Base-by-base conservation (phyloP, 306 rosid genomes). In the Quillaja saponaria region DNA sequence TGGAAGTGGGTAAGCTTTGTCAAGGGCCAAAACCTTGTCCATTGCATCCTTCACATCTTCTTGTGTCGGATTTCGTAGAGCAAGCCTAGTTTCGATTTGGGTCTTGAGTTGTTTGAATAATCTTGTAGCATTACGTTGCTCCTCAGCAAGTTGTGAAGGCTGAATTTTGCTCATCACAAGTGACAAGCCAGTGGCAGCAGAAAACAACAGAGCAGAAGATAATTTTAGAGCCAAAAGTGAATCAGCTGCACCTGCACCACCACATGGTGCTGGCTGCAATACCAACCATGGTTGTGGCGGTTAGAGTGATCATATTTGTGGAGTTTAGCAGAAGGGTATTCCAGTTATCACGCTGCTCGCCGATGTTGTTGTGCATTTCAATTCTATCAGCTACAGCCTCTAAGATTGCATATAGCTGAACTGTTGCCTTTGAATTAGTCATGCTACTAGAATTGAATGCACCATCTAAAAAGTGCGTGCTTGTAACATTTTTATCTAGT, bases 61-160 rank as follows among this genome's bases (percentile, higher is more conserved):
- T n/a, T 78, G 67, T 0, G 80, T 64, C 0, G 79, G 67, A 16
- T 47, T 59, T 1, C 84, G 76, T 0, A 64, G 35, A 0, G 75
- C 51, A 0, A 90, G 62, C 50, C 34, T 9, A 4, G 72, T 87
- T 52, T 81, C 6, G 28, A 90, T 77, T 49, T 85, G 61, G 13
- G 13, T 40, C 3, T 66, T 69, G 47, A 87, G 76, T 25, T 81
- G 82, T 56, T 52, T 80, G 54, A 90, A 90, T 64, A 83, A 47
- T 48, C 88, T 87, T 1, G 83, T 56, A 0, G 95, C 95, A 33
- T 85, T 90, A 0, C 96, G 81, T 31, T 90, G 95, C 15, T 90
- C 97, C 53, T 90, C 97, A 0, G 88, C 81, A 4, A 90, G 87
- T 49, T 90, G 97, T 1, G 96, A 90, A 0, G 97, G 96, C 21